phyloP scores from a whole-genome alignment of 1,284 basidiomycete genomes.

The Volvariella volvacea region DNA sequence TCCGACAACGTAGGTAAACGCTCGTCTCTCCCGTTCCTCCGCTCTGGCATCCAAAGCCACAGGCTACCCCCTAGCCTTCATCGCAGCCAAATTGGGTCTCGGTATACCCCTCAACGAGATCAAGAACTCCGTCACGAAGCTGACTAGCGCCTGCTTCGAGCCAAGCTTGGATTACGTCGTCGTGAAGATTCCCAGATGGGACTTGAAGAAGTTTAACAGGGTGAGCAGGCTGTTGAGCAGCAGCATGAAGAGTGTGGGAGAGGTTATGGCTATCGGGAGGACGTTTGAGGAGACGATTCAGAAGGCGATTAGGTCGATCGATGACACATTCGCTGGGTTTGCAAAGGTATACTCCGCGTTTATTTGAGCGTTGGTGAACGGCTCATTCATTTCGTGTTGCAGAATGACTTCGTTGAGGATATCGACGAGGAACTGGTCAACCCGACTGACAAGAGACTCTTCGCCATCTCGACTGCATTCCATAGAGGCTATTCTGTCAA shows the following conservation, averaged over 20 bases:
- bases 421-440: constrained; percentile 84
- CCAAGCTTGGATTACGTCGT: constrained; percentile 96
- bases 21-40: constrained; percentile 96
- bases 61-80: constrained; percentile 97
- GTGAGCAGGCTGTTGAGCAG: constrained; percentile 85
- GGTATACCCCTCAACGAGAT: constrained; percentile 97
- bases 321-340: constrained; percentile 92
- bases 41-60: constrained; percentile 98
- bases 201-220: constrained; percentile 94
- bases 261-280: constrained; percentile 98
- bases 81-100: constrained; percentile 95
- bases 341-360: constrained; percentile 58
- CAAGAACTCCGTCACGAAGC: constrained; percentile 94
- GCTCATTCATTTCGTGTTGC: constrained; percentile 3
- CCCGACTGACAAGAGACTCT: constrained; percentile 89
- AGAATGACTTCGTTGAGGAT: constrained; percentile 81
- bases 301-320: constrained; percentile 95
- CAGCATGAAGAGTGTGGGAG: constrained; percentile 98
- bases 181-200: constrained; percentile 99
- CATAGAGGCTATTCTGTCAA: constrained; percentile 89
- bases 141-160: constrained; percentile 97
- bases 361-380: not conserved
- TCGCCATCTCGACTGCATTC: constrained; percentile 87
- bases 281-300: constrained; percentile 99
- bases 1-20: constrained; percentile 81